Evolutionary conservation across 768 basidiomycete genomes (phyloP), one percentile per base, ranked within the genome.

Genomic region (Lactarius psammicola): DNA sequence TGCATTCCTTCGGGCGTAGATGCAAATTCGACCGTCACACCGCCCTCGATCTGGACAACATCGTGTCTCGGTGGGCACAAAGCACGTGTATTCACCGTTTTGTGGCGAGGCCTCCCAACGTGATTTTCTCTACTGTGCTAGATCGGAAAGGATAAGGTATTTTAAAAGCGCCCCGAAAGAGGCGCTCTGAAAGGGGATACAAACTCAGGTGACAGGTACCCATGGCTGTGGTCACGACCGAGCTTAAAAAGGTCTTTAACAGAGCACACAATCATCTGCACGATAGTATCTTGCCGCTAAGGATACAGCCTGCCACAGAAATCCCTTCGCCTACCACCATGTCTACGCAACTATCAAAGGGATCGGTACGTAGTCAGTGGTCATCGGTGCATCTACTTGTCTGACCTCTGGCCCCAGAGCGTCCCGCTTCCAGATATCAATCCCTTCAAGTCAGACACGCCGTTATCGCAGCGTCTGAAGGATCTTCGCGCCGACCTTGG

Each of bases 181-280:
- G 17, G 13, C 36, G 36, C 36, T 4, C 36, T 10, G n/a, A 23
- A 34, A 28, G 10, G 15, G 38, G n/a, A 44, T 23, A 13, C 17
- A 18, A 23, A 28, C 17, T 11, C 40, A 30, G 10, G 53, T 23
- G 30, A 55, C 20, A 23, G 49, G 34, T 40, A 15, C 8, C 7
- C 5, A 58, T 67, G 40, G 11, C 18, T 23, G 23, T 34, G 17
- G 28, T 62, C 33, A n/a, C n/a, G 10, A 40, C 61, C 31, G 13
- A 23, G n/a, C 1, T 69, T 60, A 69, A 69, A 59, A 67, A 51
- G 57, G n/a, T 28, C 58, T 28, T 62, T 30, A 69, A 69, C 63
- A 20, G 49, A 28, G 61, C 26, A 13, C 68, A 69, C 51, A 62
- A 62, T 44, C 18, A 13, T 23, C 42, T 67, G 11, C 68, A 69